phyloP scores from a whole-genome alignment of 306 rosid species.

The Delonix regia region DNA sequence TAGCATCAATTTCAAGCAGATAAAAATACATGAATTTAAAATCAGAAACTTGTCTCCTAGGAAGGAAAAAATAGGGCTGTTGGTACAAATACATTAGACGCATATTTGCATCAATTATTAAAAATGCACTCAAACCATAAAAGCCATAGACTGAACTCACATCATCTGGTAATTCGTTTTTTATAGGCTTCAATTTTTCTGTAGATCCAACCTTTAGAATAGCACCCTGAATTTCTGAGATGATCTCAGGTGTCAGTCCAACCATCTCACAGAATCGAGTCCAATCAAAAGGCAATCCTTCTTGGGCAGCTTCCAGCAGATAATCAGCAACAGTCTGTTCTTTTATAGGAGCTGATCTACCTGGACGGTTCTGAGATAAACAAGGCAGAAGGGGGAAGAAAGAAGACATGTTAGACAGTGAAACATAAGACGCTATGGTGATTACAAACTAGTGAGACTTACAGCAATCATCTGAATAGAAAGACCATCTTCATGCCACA shows the following conservation, averaged over 20 bases:
- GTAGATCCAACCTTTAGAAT: constrained; percentile 71
- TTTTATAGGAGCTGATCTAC: constrained; percentile 82
- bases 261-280: constrained; percentile 58
- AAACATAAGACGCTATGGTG: neutral
- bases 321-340: constrained; percentile 76
- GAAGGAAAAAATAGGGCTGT: neutral
- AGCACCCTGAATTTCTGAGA: constrained; percentile 61
- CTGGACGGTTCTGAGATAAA: constrained; percentile 58
- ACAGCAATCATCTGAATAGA: constrained; percentile 76
- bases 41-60: neutral
- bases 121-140: constrained; percentile 15
- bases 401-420: constrained; percentile 31
- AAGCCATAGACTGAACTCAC: constrained; percentile 54
- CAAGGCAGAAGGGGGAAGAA: constrained; percentile 8
- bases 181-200: constrained; percentile 87
- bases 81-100: neutral
- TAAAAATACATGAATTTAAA: neutral
- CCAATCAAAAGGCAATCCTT: constrained; percentile 79
- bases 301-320: constrained; percentile 78
- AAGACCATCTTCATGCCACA: constrained; percentile 81
- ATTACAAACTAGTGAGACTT: constrained; percentile 38
- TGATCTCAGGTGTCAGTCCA: constrained; percentile 53
- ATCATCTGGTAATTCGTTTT: constrained; percentile 77
- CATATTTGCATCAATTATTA: constrained; percentile 11
- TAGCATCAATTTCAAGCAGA: constrained; percentile 19